A percentile compares a stretch with the other conserved stretches of the same genome.
Evolutionary conservation across 176 grass and related monocot genomes (phyloP).

Genomic region (Eleusine coracana): DNA sequence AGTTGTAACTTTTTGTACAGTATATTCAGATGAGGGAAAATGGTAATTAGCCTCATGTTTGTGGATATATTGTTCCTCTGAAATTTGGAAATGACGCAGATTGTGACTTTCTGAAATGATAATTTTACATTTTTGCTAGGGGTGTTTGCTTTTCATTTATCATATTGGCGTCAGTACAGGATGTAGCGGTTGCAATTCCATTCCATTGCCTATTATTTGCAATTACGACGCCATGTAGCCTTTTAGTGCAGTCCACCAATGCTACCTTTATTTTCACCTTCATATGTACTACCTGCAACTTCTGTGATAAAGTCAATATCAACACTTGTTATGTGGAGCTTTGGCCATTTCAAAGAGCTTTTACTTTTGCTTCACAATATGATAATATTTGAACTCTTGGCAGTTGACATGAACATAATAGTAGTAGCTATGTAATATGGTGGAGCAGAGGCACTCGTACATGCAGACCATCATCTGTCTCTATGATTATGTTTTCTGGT

Average conservation of each 20-base stretch:
- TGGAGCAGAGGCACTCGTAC: background rate
- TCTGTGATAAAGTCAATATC: background rate
- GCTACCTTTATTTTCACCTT: background rate
- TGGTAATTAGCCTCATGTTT: background rate
- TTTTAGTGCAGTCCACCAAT: background rate
- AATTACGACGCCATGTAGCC: background rate
- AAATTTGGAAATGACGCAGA: background rate
- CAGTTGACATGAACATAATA: background rate
- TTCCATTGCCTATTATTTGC: background rate
- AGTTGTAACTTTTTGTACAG: background rate
- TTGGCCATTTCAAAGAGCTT: background rate
- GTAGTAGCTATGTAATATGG: background rate
- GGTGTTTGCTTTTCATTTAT: background rate
- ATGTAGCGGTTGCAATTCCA: background rate
- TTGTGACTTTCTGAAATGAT: background rate
- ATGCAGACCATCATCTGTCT: conserved; percentile 13
- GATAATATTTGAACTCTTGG: conserved; percentile 12
- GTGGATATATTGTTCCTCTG: background rate
- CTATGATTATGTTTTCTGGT: background rate
- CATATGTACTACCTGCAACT: conserved; percentile 1
- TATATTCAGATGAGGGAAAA: background rate
- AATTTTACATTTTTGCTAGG: background rate
- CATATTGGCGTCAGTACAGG: background rate
- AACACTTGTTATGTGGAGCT: background rate
- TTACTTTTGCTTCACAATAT: background rate